Conservation (phyloP, 1,284 basidiomycete species). For the Paramarasmius palmivorus region DNA sequence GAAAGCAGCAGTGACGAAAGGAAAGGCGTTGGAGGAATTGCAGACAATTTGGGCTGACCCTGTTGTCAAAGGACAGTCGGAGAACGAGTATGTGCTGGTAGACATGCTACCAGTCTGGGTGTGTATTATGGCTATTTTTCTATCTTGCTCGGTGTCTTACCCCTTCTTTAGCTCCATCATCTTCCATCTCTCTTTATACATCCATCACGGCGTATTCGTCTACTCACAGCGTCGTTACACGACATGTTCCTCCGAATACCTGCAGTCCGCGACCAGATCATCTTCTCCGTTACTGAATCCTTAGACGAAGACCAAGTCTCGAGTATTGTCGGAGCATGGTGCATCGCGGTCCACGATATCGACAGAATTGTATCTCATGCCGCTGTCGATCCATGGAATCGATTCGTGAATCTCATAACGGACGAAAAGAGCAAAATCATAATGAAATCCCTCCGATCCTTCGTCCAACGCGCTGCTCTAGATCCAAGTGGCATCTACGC, state of each 20-base stretch:
- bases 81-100: conserved; percentile 48
- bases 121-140: conserved; percentile 32
- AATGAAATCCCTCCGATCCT: conserved; percentile 40
- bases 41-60: conserved; percentile 68
- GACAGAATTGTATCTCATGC: conserved; percentile 62
- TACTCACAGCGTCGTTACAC: conserved; percentile 72
- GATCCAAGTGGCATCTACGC: conserved; percentile 68
- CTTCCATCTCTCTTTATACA: conserved; percentile 81
- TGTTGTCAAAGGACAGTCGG: conserved; percentile 35
- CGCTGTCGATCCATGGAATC: conserved; percentile 58
- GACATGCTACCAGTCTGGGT: conserved; percentile 90
- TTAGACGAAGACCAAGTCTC: conserved; percentile 60
- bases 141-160: conserved; percentile 11
- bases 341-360: conserved; percentile 69
- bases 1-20: conserved; percentile 89
- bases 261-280: conserved; percentile 52
- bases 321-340: conserved; percentile 81
- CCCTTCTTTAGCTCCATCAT: conserved; percentile 72
- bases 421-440: neutral
- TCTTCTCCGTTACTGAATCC: conserved; percentile 61
- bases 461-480: conserved; percentile 57
- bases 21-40: conserved; percentile 87
- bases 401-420: conserved; percentile 32
- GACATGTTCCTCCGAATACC: conserved; percentile 62
- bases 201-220: conserved; percentile 76